Percentiles rank a stretch among this genome's conserved stretches.
Evolutionary conservation across 2,329 filamentous ascomycete species (phyloP).

Genomic region (Calcarisporium arbuscula): DNA sequence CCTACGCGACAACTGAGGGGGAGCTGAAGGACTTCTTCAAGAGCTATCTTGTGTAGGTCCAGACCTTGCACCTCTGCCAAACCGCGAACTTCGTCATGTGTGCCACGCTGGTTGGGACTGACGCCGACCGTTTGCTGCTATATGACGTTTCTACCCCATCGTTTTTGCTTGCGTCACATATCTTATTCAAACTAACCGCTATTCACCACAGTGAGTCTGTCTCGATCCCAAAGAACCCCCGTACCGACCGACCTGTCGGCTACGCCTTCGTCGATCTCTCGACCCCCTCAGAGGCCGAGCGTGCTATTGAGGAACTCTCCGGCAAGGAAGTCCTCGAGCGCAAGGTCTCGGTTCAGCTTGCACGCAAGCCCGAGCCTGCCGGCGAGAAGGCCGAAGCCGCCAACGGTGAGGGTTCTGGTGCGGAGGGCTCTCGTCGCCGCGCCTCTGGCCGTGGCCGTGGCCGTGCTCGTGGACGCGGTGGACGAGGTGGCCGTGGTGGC

Average conservation of each 20-base stretch:
- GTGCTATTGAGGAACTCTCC: slow-evolving; percentile 90
- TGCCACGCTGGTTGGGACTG: not conserved
- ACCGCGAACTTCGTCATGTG: slow-evolving; percentile 1
- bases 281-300: slow-evolving; percentile 88
- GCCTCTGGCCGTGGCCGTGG: slow-evolving; percentile 61
- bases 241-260: slow-evolving; percentile 95
- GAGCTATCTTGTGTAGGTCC: slow-evolving; percentile 98
- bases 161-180: too few relatives aligned
- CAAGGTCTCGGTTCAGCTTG: slow-evolving; percentile 98
- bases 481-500: slow-evolving; percentile 55
- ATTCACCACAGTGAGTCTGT: slow-evolving; percentile 75
- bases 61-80: slow-evolving; percentile 3
- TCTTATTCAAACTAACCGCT: too few relatives aligned
- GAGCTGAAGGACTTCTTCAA: slow-evolving; percentile 99
- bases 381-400: slow-evolving; percentile 68
- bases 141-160: too few relatives aligned
- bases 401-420: slow-evolving; percentile 69
- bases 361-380: slow-evolving; percentile 88
- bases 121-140: too few relatives aligned
- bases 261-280: slow-evolving; percentile 99
- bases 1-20: slow-evolving; percentile 99
- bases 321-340: slow-evolving; percentile 97
- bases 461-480: slow-evolving; percentile 62
- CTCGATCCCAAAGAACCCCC: slow-evolving; percentile 98
- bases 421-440: slow-evolving; percentile 58